Conservation (phyloP, 805 yeast genomes). For the Kodamaea leandrae region DNA sequence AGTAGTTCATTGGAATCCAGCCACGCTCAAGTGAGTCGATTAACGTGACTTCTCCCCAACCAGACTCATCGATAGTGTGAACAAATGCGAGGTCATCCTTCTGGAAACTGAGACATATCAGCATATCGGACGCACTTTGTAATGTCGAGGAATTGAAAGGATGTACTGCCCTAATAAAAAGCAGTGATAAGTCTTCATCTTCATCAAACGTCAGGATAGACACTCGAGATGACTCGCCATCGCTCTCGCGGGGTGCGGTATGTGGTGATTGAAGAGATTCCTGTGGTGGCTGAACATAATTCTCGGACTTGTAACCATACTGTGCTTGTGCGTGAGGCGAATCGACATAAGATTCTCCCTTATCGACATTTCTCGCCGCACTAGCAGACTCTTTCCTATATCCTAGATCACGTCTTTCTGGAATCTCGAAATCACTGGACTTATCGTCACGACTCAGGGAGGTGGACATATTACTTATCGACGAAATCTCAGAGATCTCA, state of each 20-base stretch:
- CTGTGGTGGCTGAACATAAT: not conserved
- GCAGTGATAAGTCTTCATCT: constrained; percentile 47
- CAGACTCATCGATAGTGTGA: constrained; percentile 74
- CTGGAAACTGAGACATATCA: constrained; percentile 71
- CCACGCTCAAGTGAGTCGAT: constrained; percentile 64
- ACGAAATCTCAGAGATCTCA: constrained; percentile 19
- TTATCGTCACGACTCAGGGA: constrained; percentile 21
- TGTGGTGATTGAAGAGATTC: constrained; percentile 1
- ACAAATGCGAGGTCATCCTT: constrained; percentile 73
- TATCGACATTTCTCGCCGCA: not conserved
- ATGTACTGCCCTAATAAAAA: constrained; percentile 58
- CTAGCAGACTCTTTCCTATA: not conserved
- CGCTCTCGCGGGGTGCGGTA: constrained; percentile 3
- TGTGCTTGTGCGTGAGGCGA: constrained; percentile 13
- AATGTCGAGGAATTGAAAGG: constrained; percentile 57
- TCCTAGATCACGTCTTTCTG: constrained; percentile 28
- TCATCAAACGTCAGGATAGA: constrained; percentile 15
- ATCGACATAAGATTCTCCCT: constrained; percentile 23
- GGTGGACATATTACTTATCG: constrained; percentile 27
- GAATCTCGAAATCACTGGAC: constrained; percentile 19
- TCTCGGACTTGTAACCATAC: not conserved
- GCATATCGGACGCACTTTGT: constrained; percentile 62
- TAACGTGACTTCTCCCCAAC: constrained; percentile 85
- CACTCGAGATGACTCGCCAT: constrained; percentile 2
- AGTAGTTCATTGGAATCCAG: constrained; percentile 86